Evolutionary conservation across 2,329 filamentous ascomycete genomes (phyloP).

Genomic region (Stromatinia cepivora): DNA sequence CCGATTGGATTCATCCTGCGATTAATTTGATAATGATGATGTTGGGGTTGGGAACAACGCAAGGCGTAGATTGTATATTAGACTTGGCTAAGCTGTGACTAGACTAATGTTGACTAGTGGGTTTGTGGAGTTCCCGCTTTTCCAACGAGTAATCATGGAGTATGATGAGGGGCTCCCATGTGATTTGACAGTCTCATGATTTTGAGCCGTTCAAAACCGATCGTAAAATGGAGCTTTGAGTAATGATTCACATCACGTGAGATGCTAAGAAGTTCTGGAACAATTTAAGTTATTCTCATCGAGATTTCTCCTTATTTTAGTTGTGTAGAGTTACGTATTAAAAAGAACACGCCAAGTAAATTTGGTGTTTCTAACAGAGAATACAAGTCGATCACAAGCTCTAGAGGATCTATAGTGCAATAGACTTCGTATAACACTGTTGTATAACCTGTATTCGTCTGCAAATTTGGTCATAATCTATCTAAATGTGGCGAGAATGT

Average conservation of each 20-base stretch:
- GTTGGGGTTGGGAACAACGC: not conserved
- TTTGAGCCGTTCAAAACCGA: slow-evolving; percentile 22
- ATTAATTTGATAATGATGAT: slow-evolving; percentile 11
- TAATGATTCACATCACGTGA: slow-evolving; percentile 18
- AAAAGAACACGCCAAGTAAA: slow-evolving; percentile 15
- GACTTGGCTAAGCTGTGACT: slow-evolving; percentile 13
- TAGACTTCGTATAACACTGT: not conserved
- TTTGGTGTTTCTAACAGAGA: slow-evolving; percentile 3
- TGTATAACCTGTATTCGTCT: slow-evolving; percentile 5
- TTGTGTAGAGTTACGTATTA: slow-evolving; percentile 12
- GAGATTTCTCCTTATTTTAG: slow-evolving; percentile 19
- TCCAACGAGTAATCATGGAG: slow-evolving; percentile 12
- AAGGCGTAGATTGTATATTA: not conserved
- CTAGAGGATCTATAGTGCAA: slow-evolving; percentile 9
- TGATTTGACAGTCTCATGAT: slow-evolving; percentile 16
- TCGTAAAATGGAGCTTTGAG: not conserved
- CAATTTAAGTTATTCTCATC: slow-evolving; percentile 10
- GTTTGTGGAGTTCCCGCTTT: slow-evolving; percentile 8
- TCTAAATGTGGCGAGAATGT: not conserved
- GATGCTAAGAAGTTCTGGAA: slow-evolving; percentile 15
- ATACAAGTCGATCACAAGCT: slow-evolving; percentile 22
- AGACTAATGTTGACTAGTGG: slow-evolving; percentile 18
- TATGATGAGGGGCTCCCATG: slow-evolving; percentile 6
- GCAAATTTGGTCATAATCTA: not conserved
- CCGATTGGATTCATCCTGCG: slow-evolving; percentile 13